A percentile compares a stretch with the other conserved stretches of the same genome.
Evolutionary conservation across 176 grass and related monocot species (phyloP).

Genomic region (Bromus sterilis): DNA sequence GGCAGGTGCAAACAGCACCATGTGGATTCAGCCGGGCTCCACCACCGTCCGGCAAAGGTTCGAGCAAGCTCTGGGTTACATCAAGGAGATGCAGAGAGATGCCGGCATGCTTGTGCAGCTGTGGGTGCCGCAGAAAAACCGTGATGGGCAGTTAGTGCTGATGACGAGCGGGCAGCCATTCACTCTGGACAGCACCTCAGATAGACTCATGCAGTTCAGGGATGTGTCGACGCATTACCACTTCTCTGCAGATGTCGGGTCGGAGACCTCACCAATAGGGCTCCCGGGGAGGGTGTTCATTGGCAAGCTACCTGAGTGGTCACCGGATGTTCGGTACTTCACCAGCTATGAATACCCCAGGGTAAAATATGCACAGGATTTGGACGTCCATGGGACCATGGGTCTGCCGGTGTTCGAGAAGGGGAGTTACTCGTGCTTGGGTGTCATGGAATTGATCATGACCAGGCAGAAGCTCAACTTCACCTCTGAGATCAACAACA

Average conservation of each 20-base stretch:
- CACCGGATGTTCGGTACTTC: constrained; percentile 82
- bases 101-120: constrained; percentile 76
- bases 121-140: constrained; percentile 55
- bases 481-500: constrained; percentile 65
- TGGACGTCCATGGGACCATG: constrained; percentile 70
- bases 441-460: constrained; percentile 88
- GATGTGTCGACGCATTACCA: constrained; percentile 51
- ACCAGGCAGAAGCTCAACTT: constrained; percentile 79
- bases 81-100: constrained; percentile 52
- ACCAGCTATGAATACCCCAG: constrained; percentile 70
- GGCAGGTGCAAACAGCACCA: not conserved
- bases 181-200: constrained; percentile 42
- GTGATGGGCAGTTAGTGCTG: constrained; percentile 47
- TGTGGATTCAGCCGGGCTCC: constrained; percentile 31
- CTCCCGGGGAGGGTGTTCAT: constrained; percentile 86
- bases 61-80: constrained; percentile 42
- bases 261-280: constrained; percentile 31
- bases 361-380: constrained; percentile 41
- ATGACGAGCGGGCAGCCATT: constrained; percentile 77
- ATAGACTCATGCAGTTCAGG: constrained; percentile 62
- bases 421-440: constrained; percentile 50
- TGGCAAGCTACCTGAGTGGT: constrained; percentile 79
- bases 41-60: constrained; percentile 49
- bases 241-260: constrained; percentile 61
- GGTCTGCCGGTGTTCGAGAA: constrained; percentile 82